Base-by-base conservation (phyloP, 176 grass and related monocot genomes). In the Saccharum spontaneum region DNA sequence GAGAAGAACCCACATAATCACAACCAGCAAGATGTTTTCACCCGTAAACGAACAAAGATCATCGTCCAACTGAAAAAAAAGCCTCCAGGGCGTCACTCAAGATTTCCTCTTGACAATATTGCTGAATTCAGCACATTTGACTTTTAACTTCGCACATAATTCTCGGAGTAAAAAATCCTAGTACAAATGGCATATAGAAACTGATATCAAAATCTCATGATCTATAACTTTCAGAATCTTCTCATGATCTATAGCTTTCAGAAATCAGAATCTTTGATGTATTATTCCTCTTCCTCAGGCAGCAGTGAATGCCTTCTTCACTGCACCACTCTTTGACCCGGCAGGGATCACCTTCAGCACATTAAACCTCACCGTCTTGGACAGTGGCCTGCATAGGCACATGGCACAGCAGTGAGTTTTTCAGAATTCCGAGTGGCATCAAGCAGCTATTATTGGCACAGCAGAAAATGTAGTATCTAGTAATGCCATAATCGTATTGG, bases 291-390 rank as follows among this genome's bases (percentile, higher is more conserved):
- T 73, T 79, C 43, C 26, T 79, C 61, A 86, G 34, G 76, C 84
- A 7, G 84, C 84, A 79, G 67, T 79, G 30, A 86, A 86, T 28
- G 76, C 50, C 67, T 86, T 86, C 84, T 86, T 86, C 30, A 31
- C 76, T 0, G 76, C 76, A 6, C 84, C 84, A 39, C 84, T 86
- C 84, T 37, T 86, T 49, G 84, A 79, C 9, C 84, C 84, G 0
- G 84, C 84, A 10, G 84, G 84, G 61, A 86, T 72, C 20, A 86
- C 84, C 61, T 86, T 86, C 39, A 86, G 54, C 55, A 86, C 84
- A 64, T 86, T 86, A 77, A 86, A 86, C 52, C 84, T 79, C 40
- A 86, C 84, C 0, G 76, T 86, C 76, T 86, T 86, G 12, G 84
- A 86, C 20, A 86, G 67, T 15, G 84, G 84, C 67, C 71, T 89